Percentiles rank a stretch among this genome's conserved stretches.
Conservation (phyloP, 768 basidiomycete genomes). For the Crucibulum laeve region DNA sequence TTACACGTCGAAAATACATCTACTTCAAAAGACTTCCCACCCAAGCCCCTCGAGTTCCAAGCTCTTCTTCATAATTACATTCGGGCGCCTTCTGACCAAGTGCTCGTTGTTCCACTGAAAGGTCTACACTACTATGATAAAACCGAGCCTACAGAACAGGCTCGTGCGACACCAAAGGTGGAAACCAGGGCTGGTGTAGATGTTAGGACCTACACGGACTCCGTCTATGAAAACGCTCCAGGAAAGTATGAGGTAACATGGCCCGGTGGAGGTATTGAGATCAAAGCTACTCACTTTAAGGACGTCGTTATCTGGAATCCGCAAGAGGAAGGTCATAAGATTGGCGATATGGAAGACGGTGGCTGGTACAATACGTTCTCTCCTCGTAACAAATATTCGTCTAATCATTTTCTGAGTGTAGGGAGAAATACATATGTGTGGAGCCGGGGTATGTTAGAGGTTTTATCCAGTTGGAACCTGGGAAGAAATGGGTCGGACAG, state of each 20-base stretch:
- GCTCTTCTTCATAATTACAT: conserved; percentile 93
- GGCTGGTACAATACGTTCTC: conserved; percentile 61
- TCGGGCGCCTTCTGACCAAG: conserved; percentile 53
- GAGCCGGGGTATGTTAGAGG: conserved; percentile 86
- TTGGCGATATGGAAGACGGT: conserved; percentile 84
- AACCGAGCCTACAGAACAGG: conserved; percentile 54
- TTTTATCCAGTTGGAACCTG: conserved; percentile 58
- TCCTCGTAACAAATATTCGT: not conserved
- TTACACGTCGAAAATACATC: conserved; percentile 78
- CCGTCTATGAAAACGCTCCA: conserved; percentile 67
- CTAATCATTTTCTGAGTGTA: conserved; percentile 18
- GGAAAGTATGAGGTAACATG: conserved; percentile 55
- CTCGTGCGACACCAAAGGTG: conserved; percentile 40
- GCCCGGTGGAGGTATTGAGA: conserved; percentile 49
- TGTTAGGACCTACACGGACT: conserved; percentile 66
- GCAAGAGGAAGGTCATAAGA: conserved; percentile 62
- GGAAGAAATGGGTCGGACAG: conserved; percentile 71
- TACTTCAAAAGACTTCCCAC: conserved; percentile 14
- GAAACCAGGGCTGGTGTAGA: conserved; percentile 64
- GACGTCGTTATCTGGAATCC: conserved; percentile 98
- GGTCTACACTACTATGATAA: conserved; percentile 77
- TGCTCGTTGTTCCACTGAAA: conserved; percentile 61
- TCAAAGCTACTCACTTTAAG: conserved; percentile 54
- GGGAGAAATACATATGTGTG: conserved; percentile 85
- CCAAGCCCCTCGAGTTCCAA: conserved; percentile 74